These are phyloP conservation scores for Chaetothyriales sp. DNA, from an alignment of 2,329 filamentous ascomycete species.

Conservation along the genomic window DNA sequence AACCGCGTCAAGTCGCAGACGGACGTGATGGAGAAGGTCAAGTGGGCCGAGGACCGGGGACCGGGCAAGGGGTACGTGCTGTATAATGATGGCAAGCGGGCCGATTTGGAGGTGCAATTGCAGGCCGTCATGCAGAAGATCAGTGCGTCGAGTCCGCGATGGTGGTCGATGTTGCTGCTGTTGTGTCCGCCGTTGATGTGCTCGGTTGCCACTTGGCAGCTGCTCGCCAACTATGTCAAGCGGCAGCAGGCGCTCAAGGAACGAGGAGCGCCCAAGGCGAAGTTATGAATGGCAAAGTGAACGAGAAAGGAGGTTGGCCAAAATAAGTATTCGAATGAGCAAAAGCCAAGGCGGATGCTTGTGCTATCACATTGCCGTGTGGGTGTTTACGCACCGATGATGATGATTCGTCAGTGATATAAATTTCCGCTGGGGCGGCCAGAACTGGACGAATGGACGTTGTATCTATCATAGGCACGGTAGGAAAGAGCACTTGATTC, in stretches of 20 bases:
- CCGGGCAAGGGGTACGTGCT: conserved; percentile 57
- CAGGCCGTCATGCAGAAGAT: conserved; percentile 52
- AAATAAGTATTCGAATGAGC: too few species aligned
- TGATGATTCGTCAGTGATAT: too few species aligned
- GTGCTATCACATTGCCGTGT: too few species aligned
- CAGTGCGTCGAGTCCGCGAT: conserved; percentile 50
- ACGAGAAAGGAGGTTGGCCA: neutral
- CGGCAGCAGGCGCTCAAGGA: conserved; percentile 43
- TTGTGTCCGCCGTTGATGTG: conserved; percentile 63
- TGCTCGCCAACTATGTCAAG: conserved; percentile 54
- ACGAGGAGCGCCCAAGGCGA: conserved; percentile 38
- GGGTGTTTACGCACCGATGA: too few species aligned
- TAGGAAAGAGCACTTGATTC: too few species aligned
- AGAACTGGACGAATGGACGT: too few species aligned
- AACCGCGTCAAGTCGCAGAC: conserved; percentile 78
- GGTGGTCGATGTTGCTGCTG: conserved; percentile 67
- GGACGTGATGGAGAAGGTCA: conserved; percentile 72
- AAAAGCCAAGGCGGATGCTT: too few species aligned
- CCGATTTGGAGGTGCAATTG: conserved; percentile 56
- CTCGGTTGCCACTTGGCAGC: conserved; percentile 53
- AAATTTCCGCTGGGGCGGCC: too few species aligned
- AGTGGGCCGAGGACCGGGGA: conserved; percentile 51
- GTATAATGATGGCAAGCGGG: conserved; percentile 73
- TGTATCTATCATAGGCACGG: too few species aligned
- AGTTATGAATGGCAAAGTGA: conserved; percentile 29